A percentile compares a stretch with the other conserved stretches of the same genome.
These are phyloP conservation scores for Chlamydomonas asymmetrica DNA, from an alignment of 139 green algal species.

Conservation along the genomic window DNA sequence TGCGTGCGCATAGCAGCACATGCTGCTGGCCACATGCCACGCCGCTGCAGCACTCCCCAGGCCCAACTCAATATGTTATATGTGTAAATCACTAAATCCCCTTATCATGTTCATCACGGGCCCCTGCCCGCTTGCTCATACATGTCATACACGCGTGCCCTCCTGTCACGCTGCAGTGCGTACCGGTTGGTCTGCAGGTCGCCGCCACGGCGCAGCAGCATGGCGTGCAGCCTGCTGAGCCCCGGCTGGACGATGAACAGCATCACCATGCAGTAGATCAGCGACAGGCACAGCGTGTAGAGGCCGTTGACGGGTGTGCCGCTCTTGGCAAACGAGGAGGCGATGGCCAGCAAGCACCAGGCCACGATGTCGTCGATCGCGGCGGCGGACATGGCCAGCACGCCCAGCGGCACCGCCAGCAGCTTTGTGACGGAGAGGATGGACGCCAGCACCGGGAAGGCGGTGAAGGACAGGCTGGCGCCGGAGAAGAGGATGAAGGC, in stretches of 20 bases:
- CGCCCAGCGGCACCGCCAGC: neutral
- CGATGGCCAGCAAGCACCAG: conserved; percentile 42
- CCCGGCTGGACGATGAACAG: conserved; percentile 27
- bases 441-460: conserved; percentile 40
- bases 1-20: too few relatives aligned
- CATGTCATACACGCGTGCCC: too few relatives aligned
- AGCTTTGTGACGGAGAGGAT: neutral
- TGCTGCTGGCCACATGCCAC: too few relatives aligned
- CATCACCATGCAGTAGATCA: conserved; percentile 50
- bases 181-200: neutral
- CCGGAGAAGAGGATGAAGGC: conserved; percentile 50
- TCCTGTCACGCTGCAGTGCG: too few relatives aligned
- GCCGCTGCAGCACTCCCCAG: too few relatives aligned
- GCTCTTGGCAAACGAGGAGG: conserved; percentile 42
- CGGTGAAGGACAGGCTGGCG: conserved; percentile 51
- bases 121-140: too few relatives aligned
- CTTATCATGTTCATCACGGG: too few relatives aligned
- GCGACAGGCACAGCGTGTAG: conserved; percentile 29
- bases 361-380: too few relatives aligned
- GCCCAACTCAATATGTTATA: too few relatives aligned
- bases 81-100: too few relatives aligned
- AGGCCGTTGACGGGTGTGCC: conserved; percentile 20
- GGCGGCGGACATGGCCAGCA: too few relatives aligned
- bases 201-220: neutral
- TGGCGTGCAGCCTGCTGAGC: conserved; percentile 17